Base-by-base conservation (phyloP, 2,329 filamentous ascomycete genomes). In the Aspergillus sp. region DNA sequence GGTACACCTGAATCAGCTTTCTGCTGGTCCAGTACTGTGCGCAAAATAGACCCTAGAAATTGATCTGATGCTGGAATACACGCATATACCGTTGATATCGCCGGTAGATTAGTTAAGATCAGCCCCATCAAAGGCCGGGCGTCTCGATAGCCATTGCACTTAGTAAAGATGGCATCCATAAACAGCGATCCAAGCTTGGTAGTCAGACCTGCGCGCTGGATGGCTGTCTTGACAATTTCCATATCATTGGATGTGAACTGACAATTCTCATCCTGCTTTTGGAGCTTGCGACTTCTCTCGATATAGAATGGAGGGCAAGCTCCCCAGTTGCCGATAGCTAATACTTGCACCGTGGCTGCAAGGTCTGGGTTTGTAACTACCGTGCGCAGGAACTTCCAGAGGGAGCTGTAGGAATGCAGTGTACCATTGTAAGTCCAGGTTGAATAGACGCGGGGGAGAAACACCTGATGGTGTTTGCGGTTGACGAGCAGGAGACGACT, bases 321-420 rank as follows among this genome's bases (percentile, higher is more conserved):
- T 9, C 55, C 58, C 58, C 55, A 60, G 23, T 57, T 60, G 1
- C 51, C 51, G n/a, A 60, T 55, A 37, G 52, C 49, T 2, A 60
- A 15, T 3, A 35, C 37, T 14, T 39, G 19, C 9, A 58, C 51
- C 19, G 17, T 14, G 2, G 44, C 55, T 12, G 46, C 55, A 2
- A 60, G 33, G 21, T 55, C 27, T 1, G 55, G 51, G 24, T 51
- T 39, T 12, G 2, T 27, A 6, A 54, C 3, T 7, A 46, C 27
- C 7, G 55, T 55, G 7, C 45, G 24, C 3, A 60, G 8, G 12
- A 60, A 55, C 3, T 40, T 57, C 58, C 58, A 58, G 1, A 58
- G 41, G 2, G 37, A 21, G 15, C 6, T 45, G 33, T 55, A 58
- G 2, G 17, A 23, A 11, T 60, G 55, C 12, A 41, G 27, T 6